Base-by-base conservation (phyloP, 2,329 filamentous ascomycete genomes). In the Sclerotinia sclerotiorum region DNA sequence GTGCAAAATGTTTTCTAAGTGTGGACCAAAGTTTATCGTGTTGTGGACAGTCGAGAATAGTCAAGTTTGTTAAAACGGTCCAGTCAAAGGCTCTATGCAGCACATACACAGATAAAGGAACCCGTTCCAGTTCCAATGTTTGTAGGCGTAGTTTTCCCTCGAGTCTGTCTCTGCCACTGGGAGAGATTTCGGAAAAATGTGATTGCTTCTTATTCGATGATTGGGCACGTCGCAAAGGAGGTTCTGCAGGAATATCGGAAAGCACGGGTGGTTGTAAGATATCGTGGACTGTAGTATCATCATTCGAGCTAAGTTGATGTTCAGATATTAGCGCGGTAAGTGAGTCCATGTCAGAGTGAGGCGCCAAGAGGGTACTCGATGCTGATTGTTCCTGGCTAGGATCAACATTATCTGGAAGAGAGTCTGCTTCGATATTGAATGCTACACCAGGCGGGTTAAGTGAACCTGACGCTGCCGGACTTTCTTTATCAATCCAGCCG, bases 11-110 rank as follows among this genome's bases (percentile, higher is more conserved):
- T 69, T 86, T 84, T 62, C 87, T 86, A 19, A 95, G 82, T 65
- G 88, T 85, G 74, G 88, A 89, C 91, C 91, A 95, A 2, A 95
- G 81, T 68, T 85, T 84, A 69, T 94, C 90, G 74, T 93, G 88
- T 65, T 91, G 86, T 46, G 84, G 82, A 76, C 92, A 95, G 70
- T 89, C 84, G 57, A 95, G 84, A 27, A 95, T 84, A 0, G 92
- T 94, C 63, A 95, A 79, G 21, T 82, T 90, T 3, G 88, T 91
- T 65, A 95, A 78, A 13, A 84, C 82, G 1, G 87, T 87, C 91
- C 91, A 95, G 78, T 95, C 91, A 54, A 95, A 84, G 1, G 87
- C 89, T 70, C 86, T 85, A 58, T 87, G 84, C 67, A 93, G 82
- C n/a, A 92, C 87, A 11, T 87, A 83, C 54, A 92, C 84, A 1